Base-by-base conservation (phyloP, 164 flowering plant species). In the Aristolochia californica region DNA sequence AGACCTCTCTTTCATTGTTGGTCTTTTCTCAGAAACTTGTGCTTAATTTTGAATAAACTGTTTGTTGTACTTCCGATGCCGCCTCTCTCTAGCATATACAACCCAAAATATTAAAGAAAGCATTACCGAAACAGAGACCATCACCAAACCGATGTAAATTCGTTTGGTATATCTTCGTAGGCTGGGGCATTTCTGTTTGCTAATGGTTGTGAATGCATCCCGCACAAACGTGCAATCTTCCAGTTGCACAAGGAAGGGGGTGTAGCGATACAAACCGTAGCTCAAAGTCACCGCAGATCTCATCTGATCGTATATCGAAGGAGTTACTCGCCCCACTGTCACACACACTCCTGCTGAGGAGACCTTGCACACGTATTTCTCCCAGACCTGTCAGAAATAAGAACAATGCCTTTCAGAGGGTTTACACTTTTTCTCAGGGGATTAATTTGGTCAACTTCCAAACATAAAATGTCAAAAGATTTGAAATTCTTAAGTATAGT, bases 91-190 rank as follows among this genome's bases (percentile, higher is more conserved):
- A 0, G 89, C 95, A 71, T 90, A 90, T 22, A 86, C 59, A 21
- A 88, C 84, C 99, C 97, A 90, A 61, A 88, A 79, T 30, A 88
- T 72, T 69, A 94, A 45, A 0, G 99, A 90, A 13, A 83, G 72
- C 91, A 83, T 83, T 22, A 90, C 94, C 15, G 93, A 87, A 60
- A 71, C 75, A 15, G 99, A 82, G 40, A 86, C 93, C 77, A 86
- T 53, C 2, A 78, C 80, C 57, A 86, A 58, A 0, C 97, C 99
- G 18, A 77, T 57, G 57, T 84, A 88, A 25, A 85, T 70, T 86
- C 85, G 82, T 43, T 66, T 8, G 43, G 75, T 82, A 65, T 82
- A 72, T 30, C 47, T 58, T 23, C 75, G 62, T 56, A 94, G 68
- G 5, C 77, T 88, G 18, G 95, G 97, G 55, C 97, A 94, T 34